Evolutionary conservation across 768 basidiomycete genomes (phyloP).

Genomic region (Mycena metata): DNA sequence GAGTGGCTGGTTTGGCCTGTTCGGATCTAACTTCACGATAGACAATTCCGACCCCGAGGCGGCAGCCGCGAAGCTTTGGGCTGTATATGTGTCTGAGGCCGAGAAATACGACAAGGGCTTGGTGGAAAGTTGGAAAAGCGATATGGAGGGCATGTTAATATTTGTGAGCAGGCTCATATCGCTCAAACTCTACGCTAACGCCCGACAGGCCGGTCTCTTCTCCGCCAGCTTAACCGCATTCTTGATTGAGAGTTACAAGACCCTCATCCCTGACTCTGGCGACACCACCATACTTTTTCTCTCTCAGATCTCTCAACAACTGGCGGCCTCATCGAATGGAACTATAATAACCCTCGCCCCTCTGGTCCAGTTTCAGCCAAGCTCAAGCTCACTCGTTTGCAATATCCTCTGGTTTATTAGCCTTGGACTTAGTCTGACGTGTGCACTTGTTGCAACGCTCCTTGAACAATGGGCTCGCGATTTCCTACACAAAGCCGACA

Average conservation of each 20-base stretch:
- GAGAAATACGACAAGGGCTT: slow-evolving; percentile 5
- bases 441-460: neutral
- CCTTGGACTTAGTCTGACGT: neutral
- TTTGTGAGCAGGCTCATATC: neutral
- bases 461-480: neutral
- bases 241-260: slow-evolving; percentile 4
- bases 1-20: too few species aligned
- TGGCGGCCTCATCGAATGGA: neutral
- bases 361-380: neutral
- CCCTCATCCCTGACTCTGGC: neutral
- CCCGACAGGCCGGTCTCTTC: neutral
- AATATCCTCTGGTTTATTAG: neutral
- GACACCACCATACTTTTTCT: neutral
- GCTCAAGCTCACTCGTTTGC: neutral
- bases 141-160: neutral
- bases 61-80: too few species aligned
- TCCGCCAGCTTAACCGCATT: slow-evolving; percentile 8
- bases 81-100: too few species aligned
- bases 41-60: too few species aligned
- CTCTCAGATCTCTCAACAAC: neutral
- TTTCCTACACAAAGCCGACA: neutral
- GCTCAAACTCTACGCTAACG: neutral
- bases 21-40: too few species aligned
- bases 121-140: neutral
- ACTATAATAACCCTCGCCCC: neutral